Conservation (phyloP, 495 filamentous ascomycete species). For the Penicillium cinerascens region DNA sequence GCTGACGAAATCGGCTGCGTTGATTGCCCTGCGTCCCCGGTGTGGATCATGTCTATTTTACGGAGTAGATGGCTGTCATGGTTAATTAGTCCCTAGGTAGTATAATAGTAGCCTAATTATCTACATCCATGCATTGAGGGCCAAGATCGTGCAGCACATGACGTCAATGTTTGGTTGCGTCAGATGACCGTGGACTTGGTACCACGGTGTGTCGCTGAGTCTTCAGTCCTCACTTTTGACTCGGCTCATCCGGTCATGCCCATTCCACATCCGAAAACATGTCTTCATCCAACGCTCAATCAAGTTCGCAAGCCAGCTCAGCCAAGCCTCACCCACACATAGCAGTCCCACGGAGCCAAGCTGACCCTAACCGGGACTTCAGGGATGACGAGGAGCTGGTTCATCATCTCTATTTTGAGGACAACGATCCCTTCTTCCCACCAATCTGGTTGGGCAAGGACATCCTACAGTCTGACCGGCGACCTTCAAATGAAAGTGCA, state of each 20-base stretch:
- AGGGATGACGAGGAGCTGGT: slow-evolving; percentile 13
- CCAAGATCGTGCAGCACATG: neutral
- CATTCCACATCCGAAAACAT: neutral
- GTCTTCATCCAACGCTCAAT: neutral
- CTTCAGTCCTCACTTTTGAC: too few species aligned
- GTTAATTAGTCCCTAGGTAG: neutral
- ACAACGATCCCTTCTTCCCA: slow-evolving; percentile 44
- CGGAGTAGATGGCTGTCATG: neutral
- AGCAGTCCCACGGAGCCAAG: neutral
- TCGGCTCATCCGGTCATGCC: neutral
- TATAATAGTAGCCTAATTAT: neutral
- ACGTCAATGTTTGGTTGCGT: neutral
- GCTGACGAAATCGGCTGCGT: slow-evolving; percentile 12
- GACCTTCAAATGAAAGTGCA: slow-evolving; percentile 13
- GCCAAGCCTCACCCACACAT: neutral
- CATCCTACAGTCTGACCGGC: slow-evolving; percentile 2
- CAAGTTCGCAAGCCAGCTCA: neutral
- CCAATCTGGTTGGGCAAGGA: slow-evolving; percentile 32
- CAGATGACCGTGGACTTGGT: neutral
- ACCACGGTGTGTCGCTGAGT: neutral
- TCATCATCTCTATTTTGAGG: slow-evolving; percentile 41
- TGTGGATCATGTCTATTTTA: neutral
- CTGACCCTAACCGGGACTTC: slow-evolving; percentile 2
- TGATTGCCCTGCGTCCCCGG: slow-evolving; percentile 4
- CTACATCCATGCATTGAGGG: neutral